A percentile compares a stretch with the other conserved stretches of the same genome.
Evolutionary conservation across 2,329 filamentous ascomycete species (phyloP).

Genomic region (Monosporascus sp.): DNA sequence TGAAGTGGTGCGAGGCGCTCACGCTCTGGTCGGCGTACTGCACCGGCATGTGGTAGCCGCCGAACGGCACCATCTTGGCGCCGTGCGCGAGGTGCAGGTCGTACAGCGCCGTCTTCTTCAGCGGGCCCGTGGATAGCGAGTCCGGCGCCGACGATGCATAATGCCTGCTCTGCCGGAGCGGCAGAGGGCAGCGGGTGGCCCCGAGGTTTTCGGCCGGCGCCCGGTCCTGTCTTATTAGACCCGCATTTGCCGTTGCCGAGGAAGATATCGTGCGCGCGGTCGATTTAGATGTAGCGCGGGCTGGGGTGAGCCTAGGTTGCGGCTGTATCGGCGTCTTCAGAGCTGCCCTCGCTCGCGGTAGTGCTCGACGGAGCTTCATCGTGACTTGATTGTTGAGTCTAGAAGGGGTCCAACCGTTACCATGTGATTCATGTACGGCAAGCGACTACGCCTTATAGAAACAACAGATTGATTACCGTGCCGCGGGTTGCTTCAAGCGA

Average conservation of each 20-base stretch:
- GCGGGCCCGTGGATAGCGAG: constrained; percentile 13
- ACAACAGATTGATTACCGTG: neutral
- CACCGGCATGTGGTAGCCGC: constrained; percentile 87
- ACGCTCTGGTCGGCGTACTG: constrained; percentile 77
- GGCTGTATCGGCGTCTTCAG: neutral
- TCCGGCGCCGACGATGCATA: constrained; percentile 14
- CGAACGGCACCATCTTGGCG: constrained; percentile 96
- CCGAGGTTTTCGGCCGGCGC: neutral
- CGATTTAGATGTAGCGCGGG: no score
- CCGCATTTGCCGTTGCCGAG: neutral
- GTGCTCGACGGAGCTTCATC: neutral
- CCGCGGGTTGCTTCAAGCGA: neutral
- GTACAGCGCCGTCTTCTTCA: constrained; percentile 68
- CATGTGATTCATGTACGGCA: no score
- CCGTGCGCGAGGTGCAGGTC: constrained; percentile 72
- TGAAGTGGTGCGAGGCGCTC: constrained; percentile 83
- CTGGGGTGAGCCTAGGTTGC: neutral
- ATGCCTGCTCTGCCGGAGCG: constrained; percentile 8
- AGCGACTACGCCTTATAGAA: neutral
- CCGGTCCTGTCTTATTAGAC: neutral
- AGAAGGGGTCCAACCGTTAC: neutral
- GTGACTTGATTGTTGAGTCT: neutral
- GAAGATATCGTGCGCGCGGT: neutral
- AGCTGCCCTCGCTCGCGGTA: neutral
- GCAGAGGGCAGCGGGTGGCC: neutral